Percentiles rank a stretch among this genome's conserved stretches.
phyloP scores from a whole-genome alignment of 2,329 filamentous ascomycete species.

The Rutstroemia sp. region DNA sequence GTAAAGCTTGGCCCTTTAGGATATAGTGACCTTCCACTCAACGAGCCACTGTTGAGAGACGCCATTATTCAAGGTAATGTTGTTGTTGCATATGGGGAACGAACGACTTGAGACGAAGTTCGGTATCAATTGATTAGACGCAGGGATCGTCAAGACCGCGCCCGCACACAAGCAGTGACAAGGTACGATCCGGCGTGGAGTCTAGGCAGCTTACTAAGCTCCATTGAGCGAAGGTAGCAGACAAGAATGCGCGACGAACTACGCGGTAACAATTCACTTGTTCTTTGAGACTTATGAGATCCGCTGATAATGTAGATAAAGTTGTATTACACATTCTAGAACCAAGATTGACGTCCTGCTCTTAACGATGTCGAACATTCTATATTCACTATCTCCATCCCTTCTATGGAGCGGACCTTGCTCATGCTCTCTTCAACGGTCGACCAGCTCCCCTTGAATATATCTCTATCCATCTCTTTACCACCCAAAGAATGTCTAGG shows the following conservation, averaged over 20 bases:
- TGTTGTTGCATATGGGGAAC: background rate
- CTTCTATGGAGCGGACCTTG: too few species aligned
- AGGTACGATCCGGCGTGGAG: background rate
- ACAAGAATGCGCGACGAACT: background rate
- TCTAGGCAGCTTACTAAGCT: background rate
- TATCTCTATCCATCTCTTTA: too few species aligned
- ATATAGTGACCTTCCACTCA: constrained; percentile 47
- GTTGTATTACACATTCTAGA: too few species aligned
- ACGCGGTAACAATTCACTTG: background rate
- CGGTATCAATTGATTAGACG: background rate
- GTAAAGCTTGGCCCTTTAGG: constrained; percentile 76
- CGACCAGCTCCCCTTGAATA: too few species aligned
- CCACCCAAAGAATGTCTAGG: too few species aligned
- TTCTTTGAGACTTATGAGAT: background rate
- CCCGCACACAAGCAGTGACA: background rate
- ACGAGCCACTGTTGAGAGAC: constrained; percentile 18
- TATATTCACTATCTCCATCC: too few species aligned
- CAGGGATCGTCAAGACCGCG: background rate
- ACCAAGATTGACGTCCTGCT: too few species aligned
- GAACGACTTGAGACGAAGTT: background rate
- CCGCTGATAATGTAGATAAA: too few species aligned
- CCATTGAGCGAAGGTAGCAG: background rate
- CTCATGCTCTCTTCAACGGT: too few species aligned
- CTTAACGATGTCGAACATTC: too few species aligned
- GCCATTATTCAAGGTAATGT: constrained; percentile 17